phyloP scores from a whole-genome alignment of 2,329 filamentous ascomycete species.

The Botrytis fabae region DNA sequence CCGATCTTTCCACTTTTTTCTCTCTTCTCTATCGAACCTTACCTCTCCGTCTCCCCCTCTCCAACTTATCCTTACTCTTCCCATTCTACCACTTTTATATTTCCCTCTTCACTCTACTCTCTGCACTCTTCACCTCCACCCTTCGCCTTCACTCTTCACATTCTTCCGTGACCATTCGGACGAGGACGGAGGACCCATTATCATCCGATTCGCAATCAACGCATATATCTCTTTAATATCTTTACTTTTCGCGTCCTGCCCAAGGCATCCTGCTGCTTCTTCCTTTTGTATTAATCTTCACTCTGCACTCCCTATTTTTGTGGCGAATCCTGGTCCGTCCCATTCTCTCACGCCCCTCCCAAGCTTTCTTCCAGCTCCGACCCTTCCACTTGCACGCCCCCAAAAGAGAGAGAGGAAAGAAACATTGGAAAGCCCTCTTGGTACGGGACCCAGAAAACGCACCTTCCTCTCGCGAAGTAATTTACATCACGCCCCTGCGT shows the following conservation, averaged over 20 bases:
- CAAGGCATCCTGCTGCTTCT: not conserved
- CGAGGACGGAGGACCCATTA: not conserved
- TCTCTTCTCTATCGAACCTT: not conserved
- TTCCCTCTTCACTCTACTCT: not conserved
- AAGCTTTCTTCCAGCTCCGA: not conserved
- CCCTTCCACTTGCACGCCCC: not conserved
- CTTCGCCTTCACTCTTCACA: not conserved
- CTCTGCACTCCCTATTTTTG: not conserved
- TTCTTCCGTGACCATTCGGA: not conserved
- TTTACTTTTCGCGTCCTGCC: not conserved
- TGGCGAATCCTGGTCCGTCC: constrained; percentile 9
- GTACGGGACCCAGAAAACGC: not conserved
- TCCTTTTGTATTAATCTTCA: not conserved
- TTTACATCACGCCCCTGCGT: constrained; percentile 9
- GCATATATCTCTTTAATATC: constrained; percentile 1
- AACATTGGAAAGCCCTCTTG: not conserved
- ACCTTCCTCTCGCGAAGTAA: not conserved
- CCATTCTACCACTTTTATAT: not conserved
- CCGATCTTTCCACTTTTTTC: not conserved
- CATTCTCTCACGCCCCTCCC: not conserved
- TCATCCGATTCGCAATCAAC: constrained; percentile 6
- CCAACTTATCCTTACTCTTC: not conserved
- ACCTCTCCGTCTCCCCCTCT: not conserved
- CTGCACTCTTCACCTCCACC: not conserved
- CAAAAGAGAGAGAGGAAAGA: not conserved